Conservation (phyloP, 257 asterid genomes). For the Scutellaria minor region DNA sequence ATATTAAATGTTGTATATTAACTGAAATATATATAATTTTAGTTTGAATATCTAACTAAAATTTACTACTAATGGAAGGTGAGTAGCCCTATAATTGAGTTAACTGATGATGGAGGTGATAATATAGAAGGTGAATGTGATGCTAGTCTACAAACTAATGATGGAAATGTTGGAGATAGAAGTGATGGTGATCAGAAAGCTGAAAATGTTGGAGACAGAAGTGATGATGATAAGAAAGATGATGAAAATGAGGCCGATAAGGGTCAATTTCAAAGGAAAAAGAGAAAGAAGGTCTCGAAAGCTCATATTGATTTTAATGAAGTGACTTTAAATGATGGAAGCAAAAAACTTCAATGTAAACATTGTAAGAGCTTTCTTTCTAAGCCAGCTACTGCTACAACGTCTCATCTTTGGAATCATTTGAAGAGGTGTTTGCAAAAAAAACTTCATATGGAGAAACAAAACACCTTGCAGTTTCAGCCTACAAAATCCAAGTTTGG, state of each 20-base stretch:
- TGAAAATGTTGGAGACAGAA: too few relatives aligned
- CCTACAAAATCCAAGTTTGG: conserved; percentile 4
- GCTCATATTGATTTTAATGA: not conserved
- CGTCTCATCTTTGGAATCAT: not conserved
- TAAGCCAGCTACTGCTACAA: not conserved
- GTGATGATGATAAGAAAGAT: not conserved
- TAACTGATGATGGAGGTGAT: not conserved
- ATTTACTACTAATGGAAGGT: not conserved
- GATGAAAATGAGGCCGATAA: not conserved
- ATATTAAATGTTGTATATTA: too few relatives aligned
- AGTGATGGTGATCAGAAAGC: too few relatives aligned
- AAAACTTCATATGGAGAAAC: not conserved
- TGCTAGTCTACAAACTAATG: not conserved
- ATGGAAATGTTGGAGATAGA: not conserved
- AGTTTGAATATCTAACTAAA: too few relatives aligned
- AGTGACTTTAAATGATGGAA: not conserved
- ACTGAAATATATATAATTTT: too few relatives aligned
- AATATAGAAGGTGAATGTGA: not conserved
- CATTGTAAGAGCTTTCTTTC: not conserved
- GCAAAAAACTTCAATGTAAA: not conserved
- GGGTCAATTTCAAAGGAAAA: not conserved
- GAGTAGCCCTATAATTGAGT: not conserved
- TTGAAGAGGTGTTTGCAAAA: not conserved
- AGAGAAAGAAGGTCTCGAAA: not conserved
- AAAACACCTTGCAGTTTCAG: not conserved